These are phyloP conservation scores for Mycena kentingensis DNA, from an alignment of 768 basidiomycete genomes.

Conservation along the genomic window DNA sequence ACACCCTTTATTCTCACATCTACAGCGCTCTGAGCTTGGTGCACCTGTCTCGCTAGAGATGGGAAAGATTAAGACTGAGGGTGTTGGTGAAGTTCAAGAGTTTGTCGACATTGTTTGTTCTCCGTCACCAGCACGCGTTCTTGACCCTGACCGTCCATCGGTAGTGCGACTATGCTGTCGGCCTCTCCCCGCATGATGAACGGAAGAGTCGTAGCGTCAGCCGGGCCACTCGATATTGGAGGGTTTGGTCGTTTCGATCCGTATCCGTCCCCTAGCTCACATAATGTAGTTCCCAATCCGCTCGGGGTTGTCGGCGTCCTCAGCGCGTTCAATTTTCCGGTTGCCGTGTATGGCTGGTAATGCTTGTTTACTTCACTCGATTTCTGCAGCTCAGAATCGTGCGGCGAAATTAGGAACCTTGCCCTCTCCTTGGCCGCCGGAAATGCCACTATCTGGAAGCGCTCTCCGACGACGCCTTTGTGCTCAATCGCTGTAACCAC, in stretches of 20 bases:
- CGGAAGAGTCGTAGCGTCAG: slow-evolving; percentile 83
- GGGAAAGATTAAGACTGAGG: slow-evolving; percentile 91
- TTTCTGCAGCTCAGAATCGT: slow-evolving; percentile 17
- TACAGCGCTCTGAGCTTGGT: slow-evolving; percentile 74
- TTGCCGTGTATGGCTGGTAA: slow-evolving; percentile 90
- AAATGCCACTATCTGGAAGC: slow-evolving; percentile 96
- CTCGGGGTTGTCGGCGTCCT: slow-evolving; percentile 72
- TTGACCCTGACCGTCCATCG: slow-evolving; percentile 8
- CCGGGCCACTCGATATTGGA: slow-evolving; percentile 91
- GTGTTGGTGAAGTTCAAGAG: slow-evolving; percentile 92
- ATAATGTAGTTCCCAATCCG: slow-evolving; percentile 80
- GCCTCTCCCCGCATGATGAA: slow-evolving; percentile 94
- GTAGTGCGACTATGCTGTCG: slow-evolving; percentile 93
- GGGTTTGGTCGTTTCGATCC: slow-evolving; percentile 45
- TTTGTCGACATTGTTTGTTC: slow-evolving; percentile 87
- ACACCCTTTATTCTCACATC: slow-evolving; percentile 7
- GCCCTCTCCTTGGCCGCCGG: slow-evolving; percentile 86
- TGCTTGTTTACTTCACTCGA: slow-evolving; percentile 1
- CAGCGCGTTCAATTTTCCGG: slow-evolving; percentile 96
- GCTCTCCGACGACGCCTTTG: slow-evolving; percentile 84
- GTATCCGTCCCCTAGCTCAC: slow-evolving; percentile 24
- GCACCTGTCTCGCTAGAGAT: slow-evolving; percentile 85
- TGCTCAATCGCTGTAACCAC: slow-evolving; percentile 90
- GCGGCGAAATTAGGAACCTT: slow-evolving; percentile 90
- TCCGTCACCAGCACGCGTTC: slow-evolving; percentile 1